Evolutionary conservation across 352 stramenopile genomes (phyloP).

Genomic region (Globisporangium megalacanthum): DNA sequence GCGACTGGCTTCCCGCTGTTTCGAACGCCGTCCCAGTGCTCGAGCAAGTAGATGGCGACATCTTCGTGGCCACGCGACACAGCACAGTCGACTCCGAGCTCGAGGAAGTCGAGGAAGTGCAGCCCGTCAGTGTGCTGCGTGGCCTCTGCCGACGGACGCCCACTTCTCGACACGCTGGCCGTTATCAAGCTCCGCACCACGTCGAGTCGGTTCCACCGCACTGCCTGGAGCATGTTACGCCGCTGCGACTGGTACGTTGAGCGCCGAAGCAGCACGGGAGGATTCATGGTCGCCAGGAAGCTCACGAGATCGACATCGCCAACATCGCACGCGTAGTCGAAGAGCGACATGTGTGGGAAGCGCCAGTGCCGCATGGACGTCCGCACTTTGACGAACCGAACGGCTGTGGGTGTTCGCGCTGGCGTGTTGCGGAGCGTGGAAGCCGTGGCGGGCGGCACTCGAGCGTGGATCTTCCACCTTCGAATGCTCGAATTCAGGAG

Average conservation of each 20-base stretch:
- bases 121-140: conserved; percentile 15
- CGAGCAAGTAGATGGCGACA: conserved; percentile 52
- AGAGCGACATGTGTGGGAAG: conserved; percentile 35
- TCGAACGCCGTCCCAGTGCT: conserved; percentile 41
- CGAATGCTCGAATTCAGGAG: conserved; percentile 40
- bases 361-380: conserved; percentile 29
- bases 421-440: conserved; percentile 5
- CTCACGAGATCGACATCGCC: conserved; percentile 20
- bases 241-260: conserved; percentile 41
- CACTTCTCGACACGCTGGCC: not conserved
- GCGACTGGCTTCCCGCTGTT: conserved; percentile 23
- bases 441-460: no score
- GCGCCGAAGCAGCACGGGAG: conserved; percentile 25
- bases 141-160: conserved; percentile 3
- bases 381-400: conserved; percentile 21
- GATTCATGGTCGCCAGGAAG: conserved; percentile 24
- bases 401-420: not conserved
- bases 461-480: conserved; percentile 16
- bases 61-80: conserved; percentile 54
- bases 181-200: conserved; percentile 38
- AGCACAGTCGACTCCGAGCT: conserved; percentile 47
- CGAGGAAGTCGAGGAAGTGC: conserved; percentile 57
- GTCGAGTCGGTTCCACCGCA: conserved; percentile 51
- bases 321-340: conserved; percentile 33
- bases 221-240: conserved; percentile 49